Conservation (phyloP, 148 eudicot species). For the Chenopodium formosanum region DNA sequence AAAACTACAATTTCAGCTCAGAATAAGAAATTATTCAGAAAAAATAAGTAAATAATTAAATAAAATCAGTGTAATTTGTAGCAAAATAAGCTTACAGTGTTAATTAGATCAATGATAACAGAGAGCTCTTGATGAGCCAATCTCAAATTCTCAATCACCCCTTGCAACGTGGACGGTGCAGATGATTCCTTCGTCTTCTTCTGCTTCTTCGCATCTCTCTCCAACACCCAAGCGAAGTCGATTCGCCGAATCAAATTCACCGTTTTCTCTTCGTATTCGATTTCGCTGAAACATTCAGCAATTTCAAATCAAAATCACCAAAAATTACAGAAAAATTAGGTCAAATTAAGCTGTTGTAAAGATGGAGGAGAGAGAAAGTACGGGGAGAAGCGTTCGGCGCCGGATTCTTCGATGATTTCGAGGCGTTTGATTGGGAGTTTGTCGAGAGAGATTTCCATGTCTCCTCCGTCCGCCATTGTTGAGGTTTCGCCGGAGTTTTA, state of each 20-base stretch:
- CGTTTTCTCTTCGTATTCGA: constrained; percentile 78
- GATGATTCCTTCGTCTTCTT: constrained; percentile 60
- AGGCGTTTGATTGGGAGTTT: constrained; percentile 90
- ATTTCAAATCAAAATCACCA: background rate
- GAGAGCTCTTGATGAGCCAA: constrained; percentile 90
- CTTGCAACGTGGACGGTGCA: constrained; percentile 75
- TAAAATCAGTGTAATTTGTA: background rate
- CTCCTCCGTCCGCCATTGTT: constrained; percentile 46
- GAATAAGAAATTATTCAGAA: background rate
- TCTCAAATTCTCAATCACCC: constrained; percentile 73
- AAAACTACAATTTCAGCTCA: background rate
- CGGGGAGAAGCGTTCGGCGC: constrained; percentile 79
- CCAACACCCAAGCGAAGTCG: constrained; percentile 96
- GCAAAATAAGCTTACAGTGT: constrained; percentile 52
- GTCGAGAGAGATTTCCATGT: constrained; percentile 67
- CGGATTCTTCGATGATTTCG: constrained; percentile 77
- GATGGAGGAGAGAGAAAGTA: constrained; percentile 23
- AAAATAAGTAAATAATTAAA: background rate
- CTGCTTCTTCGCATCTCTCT: constrained; percentile 90
- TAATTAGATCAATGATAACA: constrained; percentile 86
- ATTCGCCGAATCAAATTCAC: constrained; percentile 72
- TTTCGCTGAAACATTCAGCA: constrained; percentile 42
- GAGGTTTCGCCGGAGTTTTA: constrained; percentile 18
- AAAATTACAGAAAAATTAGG: background rate
- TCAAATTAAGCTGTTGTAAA: background rate